Base-by-base conservation (phyloP, 1,139 yeast species). In the Yamadazyma buinensis region DNA sequence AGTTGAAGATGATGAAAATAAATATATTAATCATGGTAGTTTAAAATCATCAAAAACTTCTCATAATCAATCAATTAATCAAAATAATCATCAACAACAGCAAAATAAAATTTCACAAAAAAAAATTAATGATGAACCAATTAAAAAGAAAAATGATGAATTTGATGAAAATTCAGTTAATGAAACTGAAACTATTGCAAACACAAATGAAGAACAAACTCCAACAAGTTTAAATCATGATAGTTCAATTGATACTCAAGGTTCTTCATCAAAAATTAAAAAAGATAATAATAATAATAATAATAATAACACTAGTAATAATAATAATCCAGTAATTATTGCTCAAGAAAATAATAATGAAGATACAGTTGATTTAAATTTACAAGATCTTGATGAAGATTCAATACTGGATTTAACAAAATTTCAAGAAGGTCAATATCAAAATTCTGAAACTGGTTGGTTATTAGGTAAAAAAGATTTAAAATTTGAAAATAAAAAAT, bases 401-500 rank as follows among this genome's bases (percentile, higher is more conserved):
- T 36, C 42, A n/a, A 23, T 45, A 6, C 33, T 43, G 43, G 48
- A 67, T 80, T 36, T 46, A 21, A 37, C 49, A 4, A 71, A 69
- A 48, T 62, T 84, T 35, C 88, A 82, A 57, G 81, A 80, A 21
- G 90, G 83, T 28, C 94, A 84, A 55, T 72, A 54, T 61, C 74
- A 54, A 69, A 81, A 46, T 56, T 75, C 51, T 52, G 69, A 61
- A 39, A 64, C 84, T 5, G 87, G 84, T 4, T 76, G 75, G 64
- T 72, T 92, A 28, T 66, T 92, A 44, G 79, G 84, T 9, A 40
- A 39, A 33, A 64, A 67, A 43, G 61, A 54, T 32, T 33, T 32
- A 5, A 47, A 49, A 33, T 66, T 55, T 40, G 60, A 58, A 21
- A 75, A 77, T 38, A 80, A 84, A 40, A 92, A 92, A 59, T 90